Conservation (phyloP, 2,329 filamentous ascomycete species). For the Periconia sp. region DNA sequence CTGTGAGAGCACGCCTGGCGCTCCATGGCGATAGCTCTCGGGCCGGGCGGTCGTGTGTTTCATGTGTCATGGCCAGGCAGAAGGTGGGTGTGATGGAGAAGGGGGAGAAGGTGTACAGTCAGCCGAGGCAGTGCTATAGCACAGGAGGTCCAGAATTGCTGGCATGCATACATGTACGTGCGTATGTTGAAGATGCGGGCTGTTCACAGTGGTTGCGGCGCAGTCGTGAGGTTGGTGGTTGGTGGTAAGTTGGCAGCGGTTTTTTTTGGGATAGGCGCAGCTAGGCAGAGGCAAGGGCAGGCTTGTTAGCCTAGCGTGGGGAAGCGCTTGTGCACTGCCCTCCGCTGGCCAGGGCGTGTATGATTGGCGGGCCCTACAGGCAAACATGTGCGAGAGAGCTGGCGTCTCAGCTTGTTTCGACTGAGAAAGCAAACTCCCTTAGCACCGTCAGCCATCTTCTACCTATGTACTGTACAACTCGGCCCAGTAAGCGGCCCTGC, state of each 20-base stretch:
- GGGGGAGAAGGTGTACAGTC: neutral
- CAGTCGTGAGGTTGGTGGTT: neutral
- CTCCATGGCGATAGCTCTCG: slow-evolving; percentile 38
- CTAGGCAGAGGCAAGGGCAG: no score
- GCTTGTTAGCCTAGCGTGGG: neutral
- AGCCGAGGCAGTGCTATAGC: neutral
- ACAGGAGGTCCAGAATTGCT: neutral
- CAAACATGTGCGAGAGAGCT: neutral
- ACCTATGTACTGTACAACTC: neutral
- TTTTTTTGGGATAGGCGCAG: no score
- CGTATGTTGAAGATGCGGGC: slow-evolving; percentile 4
- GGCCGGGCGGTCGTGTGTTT: slow-evolving; percentile 2
- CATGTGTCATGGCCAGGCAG: neutral
- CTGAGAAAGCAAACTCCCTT: no score
- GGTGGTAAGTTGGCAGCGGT: no score
- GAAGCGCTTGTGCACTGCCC: neutral
- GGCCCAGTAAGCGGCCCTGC: neutral
- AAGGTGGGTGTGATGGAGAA: neutral
- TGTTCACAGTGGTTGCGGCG: slow-evolving; percentile 8
- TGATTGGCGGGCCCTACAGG: no score
- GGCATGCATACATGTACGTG: neutral
- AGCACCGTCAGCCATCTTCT: neutral
- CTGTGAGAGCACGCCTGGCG: slow-evolving; percentile 31
- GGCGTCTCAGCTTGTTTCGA: neutral
- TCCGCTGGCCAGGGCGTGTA: neutral